Percentiles rank a stretch among this genome's conserved stretches.
Conservation (phyloP, 495 filamentous ascomycete genomes). For the Penicillium bialowiezense region DNA sequence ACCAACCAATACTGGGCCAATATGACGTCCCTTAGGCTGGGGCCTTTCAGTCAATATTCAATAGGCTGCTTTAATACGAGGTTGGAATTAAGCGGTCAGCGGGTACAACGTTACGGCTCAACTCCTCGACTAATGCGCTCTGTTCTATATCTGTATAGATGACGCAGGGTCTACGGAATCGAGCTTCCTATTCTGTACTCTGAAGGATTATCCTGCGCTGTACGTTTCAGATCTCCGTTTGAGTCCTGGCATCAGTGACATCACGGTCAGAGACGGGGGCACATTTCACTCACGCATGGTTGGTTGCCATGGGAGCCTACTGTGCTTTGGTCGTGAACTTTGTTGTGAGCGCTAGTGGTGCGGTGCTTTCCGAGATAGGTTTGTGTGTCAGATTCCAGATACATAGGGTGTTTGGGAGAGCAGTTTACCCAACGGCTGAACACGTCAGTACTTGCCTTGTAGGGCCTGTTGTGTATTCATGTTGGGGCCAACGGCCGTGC, state of each 20-base stretch:
- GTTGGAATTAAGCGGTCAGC: background rate
- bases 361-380: background rate
- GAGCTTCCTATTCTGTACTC: background rate
- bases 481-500: background rate
- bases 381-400: background rate
- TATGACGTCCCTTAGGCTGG: background rate
- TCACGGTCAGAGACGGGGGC: background rate
- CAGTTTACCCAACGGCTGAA: background rate
- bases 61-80: background rate
- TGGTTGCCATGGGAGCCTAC: background rate
- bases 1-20: background rate
- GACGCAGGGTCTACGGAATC: background rate
- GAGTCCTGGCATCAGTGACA: background rate
- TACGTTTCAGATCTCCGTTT: background rate
- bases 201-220: background rate
- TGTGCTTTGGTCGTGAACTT: background rate
- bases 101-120: background rate
- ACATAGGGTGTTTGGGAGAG: background rate
- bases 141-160: background rate
- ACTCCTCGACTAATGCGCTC: background rate
- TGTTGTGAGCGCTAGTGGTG: background rate
- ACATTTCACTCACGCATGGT: background rate
- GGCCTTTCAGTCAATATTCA: background rate
- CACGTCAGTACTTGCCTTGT: slow-evolving; percentile 1
- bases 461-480: background rate